A percentile compares a stretch with the other conserved stretches of the same genome.
Conservation (phyloP, 2,329 filamentous ascomycete species). For the Cucurbitaria berberidis region DNA sequence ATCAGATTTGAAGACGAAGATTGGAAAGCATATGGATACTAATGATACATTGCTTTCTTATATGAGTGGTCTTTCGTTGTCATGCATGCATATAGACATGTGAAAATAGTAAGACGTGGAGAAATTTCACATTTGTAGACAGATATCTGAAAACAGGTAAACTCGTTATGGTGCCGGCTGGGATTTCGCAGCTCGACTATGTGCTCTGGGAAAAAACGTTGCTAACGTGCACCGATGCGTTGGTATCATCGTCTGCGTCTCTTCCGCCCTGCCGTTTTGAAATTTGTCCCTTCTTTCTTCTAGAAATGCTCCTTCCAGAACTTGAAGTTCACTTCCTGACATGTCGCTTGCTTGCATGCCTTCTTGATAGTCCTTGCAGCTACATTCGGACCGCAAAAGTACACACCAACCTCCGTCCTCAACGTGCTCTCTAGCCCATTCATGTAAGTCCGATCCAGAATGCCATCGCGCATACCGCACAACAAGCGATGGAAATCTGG, state of each 20-base stretch:
- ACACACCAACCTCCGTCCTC: slow-evolving; percentile 89
- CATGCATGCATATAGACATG: neutral
- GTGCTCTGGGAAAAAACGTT: neutral
- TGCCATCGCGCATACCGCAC: slow-evolving; percentile 83
- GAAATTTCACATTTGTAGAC: neutral
- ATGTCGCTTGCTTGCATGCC: slow-evolving; percentile 75
- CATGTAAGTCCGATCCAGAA: slow-evolving; percentile 84
- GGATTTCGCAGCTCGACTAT: neutral
- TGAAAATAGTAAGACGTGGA: neutral
- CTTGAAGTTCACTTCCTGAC: slow-evolving; percentile 84
- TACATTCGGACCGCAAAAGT: slow-evolving; percentile 91
- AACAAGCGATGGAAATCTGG: slow-evolving; percentile 87
- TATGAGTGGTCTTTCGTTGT: too few species aligned
- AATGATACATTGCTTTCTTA: too few species aligned
- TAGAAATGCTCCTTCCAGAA: slow-evolving; percentile 97
- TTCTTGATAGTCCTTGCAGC: slow-evolving; percentile 82
- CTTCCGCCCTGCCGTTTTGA: neutral
- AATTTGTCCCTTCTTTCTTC: slow-evolving; percentile 2
- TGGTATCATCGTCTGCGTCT: too few species aligned
- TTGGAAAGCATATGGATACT: too few species aligned
- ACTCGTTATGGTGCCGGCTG: neutral
- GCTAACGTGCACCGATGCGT: neutral
- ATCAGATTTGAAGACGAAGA: too few species aligned
- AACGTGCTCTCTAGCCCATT: slow-evolving; percentile 77
- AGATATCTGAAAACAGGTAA: neutral